Conservation (phyloP, 2,329 filamentous ascomycete species). For the Epichloe scottii region DNA sequence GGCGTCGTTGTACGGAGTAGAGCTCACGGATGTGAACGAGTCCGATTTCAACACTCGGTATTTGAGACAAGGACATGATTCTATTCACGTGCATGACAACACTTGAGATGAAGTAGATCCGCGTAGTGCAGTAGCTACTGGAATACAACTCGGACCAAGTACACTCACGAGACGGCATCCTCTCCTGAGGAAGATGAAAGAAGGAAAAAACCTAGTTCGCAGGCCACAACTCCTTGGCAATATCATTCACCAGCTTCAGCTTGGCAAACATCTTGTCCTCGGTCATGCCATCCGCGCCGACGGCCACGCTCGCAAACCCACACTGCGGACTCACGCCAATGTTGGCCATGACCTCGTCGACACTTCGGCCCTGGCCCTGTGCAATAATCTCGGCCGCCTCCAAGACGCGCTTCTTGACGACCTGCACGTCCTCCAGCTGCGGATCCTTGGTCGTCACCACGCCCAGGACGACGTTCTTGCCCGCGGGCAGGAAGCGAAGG, state of each 20-base stretch:
- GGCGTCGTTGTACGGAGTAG: too few relatives aligned
- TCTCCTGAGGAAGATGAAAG: neutral
- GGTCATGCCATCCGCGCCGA: conserved; percentile 51
- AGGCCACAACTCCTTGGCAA: conserved; percentile 54
- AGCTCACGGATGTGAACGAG: too few relatives aligned
- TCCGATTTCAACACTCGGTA: too few relatives aligned
- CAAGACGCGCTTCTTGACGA: conserved; percentile 40
- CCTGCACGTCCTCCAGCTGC: conserved; percentile 40
- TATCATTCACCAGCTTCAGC: conserved; percentile 51
- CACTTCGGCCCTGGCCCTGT: conserved; percentile 45
- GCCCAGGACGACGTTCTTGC: conserved; percentile 51
- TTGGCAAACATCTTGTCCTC: conserved; percentile 60
- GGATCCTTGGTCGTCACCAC: conserved; percentile 50
- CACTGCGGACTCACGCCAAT: conserved; percentile 59
- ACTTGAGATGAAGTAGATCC: too few relatives aligned
- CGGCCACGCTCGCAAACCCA: conserved; percentile 56
- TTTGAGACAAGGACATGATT: too few relatives aligned
- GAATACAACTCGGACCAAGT: too few relatives aligned
- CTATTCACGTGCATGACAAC: too few relatives aligned
- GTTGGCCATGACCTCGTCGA: conserved; percentile 51
- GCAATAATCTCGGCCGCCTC: conserved; percentile 54
- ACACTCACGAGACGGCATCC: neutral
- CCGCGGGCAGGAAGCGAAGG: conserved; percentile 41
- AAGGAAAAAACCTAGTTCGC: neutral
- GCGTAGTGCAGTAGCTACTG: too few relatives aligned